Base-by-base conservation (phyloP, 192 early-diverging fungal species). In the Lunasporangiospora selenospora region DNA sequence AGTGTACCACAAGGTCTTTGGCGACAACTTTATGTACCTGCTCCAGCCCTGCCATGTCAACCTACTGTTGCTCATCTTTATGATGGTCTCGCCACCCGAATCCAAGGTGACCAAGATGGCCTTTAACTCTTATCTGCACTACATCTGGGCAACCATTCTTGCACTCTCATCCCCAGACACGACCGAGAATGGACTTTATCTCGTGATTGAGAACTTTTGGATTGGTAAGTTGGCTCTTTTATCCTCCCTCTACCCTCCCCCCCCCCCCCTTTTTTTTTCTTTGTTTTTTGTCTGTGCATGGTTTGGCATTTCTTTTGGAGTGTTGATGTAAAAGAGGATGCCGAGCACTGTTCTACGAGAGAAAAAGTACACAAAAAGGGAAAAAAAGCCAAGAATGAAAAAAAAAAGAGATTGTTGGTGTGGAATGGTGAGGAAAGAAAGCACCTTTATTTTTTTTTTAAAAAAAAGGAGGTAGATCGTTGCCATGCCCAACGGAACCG, bases 11-110 rank as follows among this genome's bases (percentile, higher is more conserved):
- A 85, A 85, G 37, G 44, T 79, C 33, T 67, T 78, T 41, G 69
- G 78, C 10, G 65, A 65, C 39, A 83, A 76, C 27, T 58, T 62
- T 27, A 36, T 83, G 38, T 85, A 80, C 48, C 61, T 85, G 46
- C 75, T 85, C 8, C 84, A 85, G 41, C 84, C 84, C 9, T 85
- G 84, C 55, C 84, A 85, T 60, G 73, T 85, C 61, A 83, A 77
- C 42, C 38, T 77, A 16, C 46, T 78, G 7, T 24, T 81, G 16
- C 36, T 85, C 27, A 64, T 84, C 42, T 45, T 80, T 19, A 77
- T 63, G 9, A 76, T 84, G 79, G 46, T 65, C 30, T 79, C 69
- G 36, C 76, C 76, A 12, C 75, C 66, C 30, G 61, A 53, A n/a
- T 75, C 70, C 13, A 38, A 69, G 26, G 27, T 73, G 4, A 52